Evolutionary conservation across 2,329 filamentous ascomycete genomes (phyloP), one percentile per base, ranked within the genome.

Genomic region (Colletotrichum eleusines): DNA sequence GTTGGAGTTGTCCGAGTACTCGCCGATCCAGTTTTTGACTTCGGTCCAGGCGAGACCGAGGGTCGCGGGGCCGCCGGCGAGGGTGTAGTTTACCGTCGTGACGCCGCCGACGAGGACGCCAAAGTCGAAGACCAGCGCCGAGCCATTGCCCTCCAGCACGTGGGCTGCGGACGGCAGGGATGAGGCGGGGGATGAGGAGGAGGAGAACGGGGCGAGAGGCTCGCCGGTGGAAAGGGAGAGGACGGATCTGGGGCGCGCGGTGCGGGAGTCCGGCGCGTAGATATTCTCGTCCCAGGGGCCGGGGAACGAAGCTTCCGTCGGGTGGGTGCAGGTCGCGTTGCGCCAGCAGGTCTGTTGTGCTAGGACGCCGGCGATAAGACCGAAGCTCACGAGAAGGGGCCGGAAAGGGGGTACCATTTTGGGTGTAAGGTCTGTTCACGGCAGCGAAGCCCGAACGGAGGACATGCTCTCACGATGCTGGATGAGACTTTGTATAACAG

Each of bases 261-360:
- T 86, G 44, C 89, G 81, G 2, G 86, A 86, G 7, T 79, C 66
- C 0, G 88, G 88, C 1, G 88, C 85, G 73, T 84, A 89, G 59
- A 88, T 90, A 74, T 88, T 86, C 1, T 81, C 77, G 40, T 91
- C 85, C 89, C 89, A 91, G 20, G 79, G 78, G 0, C 89, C 89
- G 2, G 83, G 81, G 72, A 90, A 91, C 0, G 88, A 83, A 8
- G 85, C 76, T 7, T 83, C 77, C 12, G 76, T 76, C 4, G 87
- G 84, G 4, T 84, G 84, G 26, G 81, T 85, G 75, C 89, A 91
- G 26, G 81, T 76, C 1, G 85, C 86, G 64, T 88, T 77, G 69
- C 85, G 81, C 88, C 88, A 91, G 76, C 88, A 91, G 66, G 72
- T 76, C 40, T 76, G 75, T 42, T 76, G 75, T 5, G 66, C 65